Percentiles rank a stretch among this genome's conserved stretches.
Conservation (phyloP, 2,329 filamentous ascomycete species). For the Reticulascus tulasneorum region DNA sequence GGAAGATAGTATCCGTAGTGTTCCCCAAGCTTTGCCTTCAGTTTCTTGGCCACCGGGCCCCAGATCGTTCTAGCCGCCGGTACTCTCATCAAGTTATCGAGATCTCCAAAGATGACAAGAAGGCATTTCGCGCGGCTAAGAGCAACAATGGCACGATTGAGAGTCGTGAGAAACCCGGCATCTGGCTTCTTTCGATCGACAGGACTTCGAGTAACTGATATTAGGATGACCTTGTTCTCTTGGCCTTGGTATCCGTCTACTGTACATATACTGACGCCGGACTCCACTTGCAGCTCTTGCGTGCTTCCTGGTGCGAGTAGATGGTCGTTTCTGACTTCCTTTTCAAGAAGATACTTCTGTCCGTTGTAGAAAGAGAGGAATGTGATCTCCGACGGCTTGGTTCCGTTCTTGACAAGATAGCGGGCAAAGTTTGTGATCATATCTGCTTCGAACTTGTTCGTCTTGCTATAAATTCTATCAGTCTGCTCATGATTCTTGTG, state of each 20-base stretch:
- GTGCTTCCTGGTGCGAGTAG: constrained; percentile 20
- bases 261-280: constrained; percentile 62
- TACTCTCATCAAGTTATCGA: constrained; percentile 39
- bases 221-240: constrained; percentile 77
- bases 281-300: constrained; percentile 27
- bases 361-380: constrained; percentile 86
- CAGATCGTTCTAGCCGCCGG: constrained; percentile 35
- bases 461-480: constrained; percentile 61
- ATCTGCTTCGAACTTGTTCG: constrained; percentile 67
- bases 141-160: constrained; percentile 55
- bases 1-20: constrained; percentile 46
- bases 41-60: constrained; percentile 42
- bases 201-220: constrained; percentile 77
- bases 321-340: constrained; percentile 33
- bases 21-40: constrained; percentile 27
- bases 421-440: constrained; percentile 72
- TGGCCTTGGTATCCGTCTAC: constrained; percentile 91
- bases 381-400: constrained; percentile 61
- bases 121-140: constrained; percentile 69
- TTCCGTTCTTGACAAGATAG: constrained; percentile 68
- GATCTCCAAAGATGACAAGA: constrained; percentile 83
- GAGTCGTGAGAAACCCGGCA: constrained; percentile 71
- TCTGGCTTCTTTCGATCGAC: constrained; percentile 27
- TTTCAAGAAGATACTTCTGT: constrained; percentile 64
- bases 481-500: constrained; percentile 58